Percentiles rank a stretch among this genome's conserved stretches.
Conservation (phyloP, 345 rosid genomes). For the Eucalyptus grandis region DNA sequence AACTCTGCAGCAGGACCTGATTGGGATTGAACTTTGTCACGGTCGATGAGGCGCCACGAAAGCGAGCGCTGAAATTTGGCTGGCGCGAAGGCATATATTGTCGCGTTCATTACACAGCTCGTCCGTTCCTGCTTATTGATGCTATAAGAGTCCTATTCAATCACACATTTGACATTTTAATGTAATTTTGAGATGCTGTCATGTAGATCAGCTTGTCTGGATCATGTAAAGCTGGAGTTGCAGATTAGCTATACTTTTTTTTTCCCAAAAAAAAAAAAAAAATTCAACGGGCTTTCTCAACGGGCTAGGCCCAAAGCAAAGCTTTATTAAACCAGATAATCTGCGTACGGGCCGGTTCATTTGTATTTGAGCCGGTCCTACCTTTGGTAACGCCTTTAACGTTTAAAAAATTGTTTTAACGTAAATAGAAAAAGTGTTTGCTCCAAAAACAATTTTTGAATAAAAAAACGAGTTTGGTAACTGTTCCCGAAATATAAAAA, state of each 20-base stretch:
- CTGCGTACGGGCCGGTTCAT: neutral
- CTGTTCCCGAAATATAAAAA: no score
- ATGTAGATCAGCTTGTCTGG: neutral
- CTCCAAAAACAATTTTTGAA: no score
- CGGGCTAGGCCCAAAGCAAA: neutral
- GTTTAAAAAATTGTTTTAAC: no score
- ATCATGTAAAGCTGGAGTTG: neutral
- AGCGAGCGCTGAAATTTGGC: neutral
- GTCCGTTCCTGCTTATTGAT: neutral
- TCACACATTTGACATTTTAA: neutral
- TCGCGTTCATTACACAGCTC: neutral
- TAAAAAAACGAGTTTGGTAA: no score
- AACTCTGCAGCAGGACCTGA: neutral
- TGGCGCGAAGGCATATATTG: neutral
- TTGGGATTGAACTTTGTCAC: neutral
- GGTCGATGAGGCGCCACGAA: neutral
- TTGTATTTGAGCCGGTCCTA: neutral
- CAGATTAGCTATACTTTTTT: neutral
- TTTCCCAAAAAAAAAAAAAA: no score
- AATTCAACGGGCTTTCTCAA: neutral
- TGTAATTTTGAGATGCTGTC: neutral
- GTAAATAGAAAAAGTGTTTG: no score
- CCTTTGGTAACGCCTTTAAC: no score
- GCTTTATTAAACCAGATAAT: neutral
- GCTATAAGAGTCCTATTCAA: neutral